phyloP scores from a whole-genome alignment of 1,139 yeast genomes.

The Blastobotrys illinoisensis region DNA sequence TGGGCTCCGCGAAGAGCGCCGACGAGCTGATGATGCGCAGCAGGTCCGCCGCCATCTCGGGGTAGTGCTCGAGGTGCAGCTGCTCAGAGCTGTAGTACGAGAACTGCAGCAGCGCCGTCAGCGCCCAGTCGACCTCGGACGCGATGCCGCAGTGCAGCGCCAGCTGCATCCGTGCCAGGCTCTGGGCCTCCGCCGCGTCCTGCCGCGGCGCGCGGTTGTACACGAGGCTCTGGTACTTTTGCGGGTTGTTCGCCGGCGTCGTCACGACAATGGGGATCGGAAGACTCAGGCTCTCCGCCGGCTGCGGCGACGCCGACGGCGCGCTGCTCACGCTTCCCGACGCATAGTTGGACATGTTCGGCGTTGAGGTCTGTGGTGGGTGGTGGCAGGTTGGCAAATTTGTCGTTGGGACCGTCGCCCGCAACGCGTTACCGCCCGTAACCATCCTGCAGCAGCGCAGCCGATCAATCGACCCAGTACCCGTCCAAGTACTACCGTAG shows the following conservation, averaged over 20 bases:
- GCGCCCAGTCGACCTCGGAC: conserved; percentile 62
- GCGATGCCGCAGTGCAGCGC: conserved; percentile 56
- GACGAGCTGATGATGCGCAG: conserved; percentile 2
- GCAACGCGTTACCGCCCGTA: too few species aligned
- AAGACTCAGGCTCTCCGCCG: conserved; percentile 5
- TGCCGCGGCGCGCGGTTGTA: conserved; percentile 17
- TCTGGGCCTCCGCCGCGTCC: conserved; percentile 19
- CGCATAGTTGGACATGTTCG: conserved; percentile 3
- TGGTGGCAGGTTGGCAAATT: not conserved
- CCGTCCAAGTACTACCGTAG: too few species aligned
- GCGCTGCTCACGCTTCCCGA: not conserved
- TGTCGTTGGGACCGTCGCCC: too few species aligned
- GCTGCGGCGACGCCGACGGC: conserved; percentile 7
- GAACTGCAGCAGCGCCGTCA: conserved; percentile 52
- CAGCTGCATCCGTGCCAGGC: conserved; percentile 53
- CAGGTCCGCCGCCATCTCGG: conserved; percentile 9
- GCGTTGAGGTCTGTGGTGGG: too few species aligned
- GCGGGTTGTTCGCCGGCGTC: conserved; percentile 34
- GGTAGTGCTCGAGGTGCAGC: conserved; percentile 44
- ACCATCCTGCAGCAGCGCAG: too few species aligned
- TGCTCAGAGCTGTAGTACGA: conserved; percentile 48
- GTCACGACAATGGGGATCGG: conserved; percentile 30
- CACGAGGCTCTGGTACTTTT: conserved; percentile 27
- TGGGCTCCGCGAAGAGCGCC: conserved; percentile 12
- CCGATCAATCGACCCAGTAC: too few species aligned